Base-by-base conservation (phyloP, 1,284 basidiomycete species). In the Tilletia indica region DNA sequence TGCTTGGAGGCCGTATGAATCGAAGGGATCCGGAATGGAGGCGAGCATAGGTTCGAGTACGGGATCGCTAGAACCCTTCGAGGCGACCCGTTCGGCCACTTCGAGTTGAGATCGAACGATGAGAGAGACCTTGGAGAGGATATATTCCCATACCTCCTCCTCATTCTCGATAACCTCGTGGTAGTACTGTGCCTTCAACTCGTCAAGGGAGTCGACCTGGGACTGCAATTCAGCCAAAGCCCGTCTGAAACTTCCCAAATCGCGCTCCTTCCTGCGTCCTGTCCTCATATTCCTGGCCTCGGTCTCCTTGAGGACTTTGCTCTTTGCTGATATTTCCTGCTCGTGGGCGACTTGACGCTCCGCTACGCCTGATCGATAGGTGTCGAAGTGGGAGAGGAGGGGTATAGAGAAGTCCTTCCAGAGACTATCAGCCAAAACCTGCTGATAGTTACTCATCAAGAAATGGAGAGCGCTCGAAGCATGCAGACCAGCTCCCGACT, bases 391-490 rank as follows among this genome's bases (percentile, higher is more conserved):
- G 82, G 92, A 90, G 48, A 91, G 89, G 67, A 97, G 86, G 0
- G 94, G 94, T 79, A 91, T 92, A 86, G 96, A 93, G 75, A 97
- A 94, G 70, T 91, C 92, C 79, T 91, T 92, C 85, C 94, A 93
- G 63, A 96, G 87, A 3, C 91, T 90, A 80, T 94, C 93, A 42
- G 92, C 93, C 80, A 97, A 86, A 70, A 97, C 89, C 84, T 94
- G 93, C 88, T 92, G 93, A 80, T 96, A 93, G 85, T 96, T 96
- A 70, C 91, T 91, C 80, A 96, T 91, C 76, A 97, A 89, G 85
- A 94, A 93, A 84, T 97, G 93, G 68, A 97, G 86, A 1, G 94
- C 94, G 47, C 74, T 71, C 21, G 80, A 77, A 2, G 82, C 83
- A 56, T 83, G 81, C 54, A 84, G 70, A 9, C 71, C 74, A 0